Base-by-base conservation (phyloP, 2,329 filamentous ascomycete genomes). In the Zymoseptoria crescenta region DNA sequence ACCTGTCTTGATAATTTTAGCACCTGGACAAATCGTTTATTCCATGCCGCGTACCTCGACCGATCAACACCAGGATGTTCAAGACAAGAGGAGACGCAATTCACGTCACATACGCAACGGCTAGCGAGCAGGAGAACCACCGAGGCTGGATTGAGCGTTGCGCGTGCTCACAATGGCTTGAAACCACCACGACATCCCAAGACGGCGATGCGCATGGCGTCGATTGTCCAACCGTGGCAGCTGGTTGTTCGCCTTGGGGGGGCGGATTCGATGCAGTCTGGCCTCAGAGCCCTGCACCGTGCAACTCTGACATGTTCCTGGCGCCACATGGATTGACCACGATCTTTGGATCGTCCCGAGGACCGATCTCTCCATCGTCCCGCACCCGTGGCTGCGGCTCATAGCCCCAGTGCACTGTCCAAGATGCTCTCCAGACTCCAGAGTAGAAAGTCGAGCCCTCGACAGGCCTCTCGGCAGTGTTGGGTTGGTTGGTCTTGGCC, bases 1-100 rank as follows among this genome's bases (percentile, higher is more conserved):
- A 54, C 51, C 54, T 56, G 30, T 64, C 57, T 62, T 61, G 57
- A 62, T 49, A 57, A 64, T 62, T 63, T 62, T 62, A 63, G 62
- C 56, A 45, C 54, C 59, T 54, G 45, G 51, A 41, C 24, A 55
- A 45, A 41, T 54, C 63, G 59, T 61, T 63, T 59, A 58, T 51
- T 52, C 49, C 51, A 54, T 62, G 62, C 60, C 59, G 57, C 57
- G 56, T 55, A 45, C 55, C 52, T n/a, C 53, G 56, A 56, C 60
- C 58, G 60, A 56, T 51, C 57, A 56, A 52, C 54, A 53, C 61
- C 20, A 60, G 58, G 58, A 48, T 49, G 56, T 51, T 51, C 57
- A 56, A 56, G 52, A 58, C 58, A 56, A 55, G 51, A 57, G 57
- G 54, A 54, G 55, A 54, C 30, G 16, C 20, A 45, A 27, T 50